Evolutionary conservation across 495 filamentous ascomycete species (phyloP), one percentile per base, ranked within the genome.

Genomic region (Annulohypoxylon bovei): DNA sequence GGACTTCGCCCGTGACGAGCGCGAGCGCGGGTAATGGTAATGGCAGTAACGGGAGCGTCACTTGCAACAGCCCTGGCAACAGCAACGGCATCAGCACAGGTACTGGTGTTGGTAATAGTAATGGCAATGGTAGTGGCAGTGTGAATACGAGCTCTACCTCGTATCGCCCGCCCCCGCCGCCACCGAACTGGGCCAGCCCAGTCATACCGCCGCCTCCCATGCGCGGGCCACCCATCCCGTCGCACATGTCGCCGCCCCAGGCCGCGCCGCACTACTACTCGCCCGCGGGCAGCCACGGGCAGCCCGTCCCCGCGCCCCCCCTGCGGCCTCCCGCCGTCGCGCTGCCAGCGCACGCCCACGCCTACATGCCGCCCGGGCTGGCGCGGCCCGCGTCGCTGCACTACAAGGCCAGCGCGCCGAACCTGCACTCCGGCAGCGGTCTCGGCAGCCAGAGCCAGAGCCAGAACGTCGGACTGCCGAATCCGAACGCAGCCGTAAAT

Each of bases 81-180:
- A 42, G 12, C 39, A 42, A 42, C 16, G 20, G n/a, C 16, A n/a
- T 16, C 7, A 42, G 1, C 32, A 35, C 12, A n/a, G n/a, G n/a
- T n/a, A n/a, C n/a, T n/a, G n/a, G n/a, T n/a, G n/a, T n/a, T 1
- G 39, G 39, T 4, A 42, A 4, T 6, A 18, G 16, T 6, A 16
- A 11, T 2, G 14, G 37, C 4, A 40, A 40, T 16, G 37, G n/a
- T 2, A 18, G n/a, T 18, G 39, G 39, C 4, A 42, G 4, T 8
- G 12, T 3, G 20, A 22, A 22, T 7, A 16, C 46, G 9, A 27
- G 1, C 46, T 9, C 7, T 11, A 37, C 9, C 33, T 58, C 52
- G 22, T 60, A 66, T 39, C 59, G 63, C 16, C 57, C 71, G 35
- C 71, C 67, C 30, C 46, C 71, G 39, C 66, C 62, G 35, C 62